Evolutionary conservation across 768 basidiomycete genomes (phyloP), one percentile per base, ranked within the genome.

Genomic region (Phanerodontia chrysosporium): DNA sequence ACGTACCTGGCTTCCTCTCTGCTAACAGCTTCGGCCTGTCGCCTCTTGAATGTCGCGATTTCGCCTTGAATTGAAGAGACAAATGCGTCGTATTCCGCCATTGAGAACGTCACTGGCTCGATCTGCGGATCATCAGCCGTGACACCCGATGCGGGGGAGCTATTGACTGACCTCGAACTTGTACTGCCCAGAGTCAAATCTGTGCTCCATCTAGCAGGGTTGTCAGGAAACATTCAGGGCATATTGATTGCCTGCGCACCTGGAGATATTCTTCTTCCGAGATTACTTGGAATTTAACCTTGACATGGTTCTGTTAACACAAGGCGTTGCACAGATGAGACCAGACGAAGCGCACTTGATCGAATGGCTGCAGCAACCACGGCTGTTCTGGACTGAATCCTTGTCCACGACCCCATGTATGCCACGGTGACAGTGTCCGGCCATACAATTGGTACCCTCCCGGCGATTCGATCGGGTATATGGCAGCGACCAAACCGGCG

Each of bases 401-500:
- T 0, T 63, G 51, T 0, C 83, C 84, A 29, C 73, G 79, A 0
- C 83, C 81, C 82, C 84, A 84, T 0, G 85, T 80, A 49, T 83
- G 79, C 86, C 86, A 89, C 0, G 83, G 75, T 0, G 88, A 82
- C 7, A 89, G 69, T 0, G 87, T 83, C 25, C 86, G 75, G 0
- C 83, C 86, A 61, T 78, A 84, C 6, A 87, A 70, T 63, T 85
- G 83, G 66, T 88, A 86, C 0, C 86, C 85, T 22, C 87, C 86
- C 0, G 84, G 84, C 1, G 81, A 83, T 58, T 81, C 82, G 39
- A 85, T 76, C 0, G 85, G 84, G 63, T 87, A 87, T 39, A 86
- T 86, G 0, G 85, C 87, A 3, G 82, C 78, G 3, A 86, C 80
- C 0, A 82, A 77, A 0, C 87, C 87, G 1, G 86, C 87, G 22